These are phyloP conservation scores for Hypoxylon intermedium DNA, from an alignment of 495 filamentous ascomycete species.

Conservation along the genomic window DNA sequence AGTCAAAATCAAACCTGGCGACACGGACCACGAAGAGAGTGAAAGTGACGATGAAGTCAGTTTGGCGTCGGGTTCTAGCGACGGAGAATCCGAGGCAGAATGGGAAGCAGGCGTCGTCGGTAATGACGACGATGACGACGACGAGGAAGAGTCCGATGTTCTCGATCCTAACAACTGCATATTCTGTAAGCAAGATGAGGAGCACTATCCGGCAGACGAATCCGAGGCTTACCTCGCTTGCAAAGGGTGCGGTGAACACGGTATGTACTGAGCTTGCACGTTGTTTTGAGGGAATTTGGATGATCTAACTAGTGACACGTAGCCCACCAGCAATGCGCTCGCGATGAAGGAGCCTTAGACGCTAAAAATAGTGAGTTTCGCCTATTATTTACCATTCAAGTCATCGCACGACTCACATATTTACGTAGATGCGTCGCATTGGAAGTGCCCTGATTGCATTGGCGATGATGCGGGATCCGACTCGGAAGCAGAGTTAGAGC, in stretches of 20 bases:
- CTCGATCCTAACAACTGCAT: conserved; percentile 72
- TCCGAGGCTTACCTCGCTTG: conserved; percentile 88
- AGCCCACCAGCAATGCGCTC: conserved; percentile 95
- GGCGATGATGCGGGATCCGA: conserved; percentile 67
- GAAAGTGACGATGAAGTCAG: conserved; percentile 42
- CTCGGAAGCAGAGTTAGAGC: conserved; percentile 44
- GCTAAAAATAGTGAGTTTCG: conserved; percentile 42
- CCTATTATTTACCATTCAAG: not conserved
- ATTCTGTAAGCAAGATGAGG: conserved; percentile 83
- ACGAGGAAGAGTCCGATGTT: conserved; percentile 63
- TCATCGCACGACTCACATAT: conserved; percentile 20
- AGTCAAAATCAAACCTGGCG: conserved; percentile 70
- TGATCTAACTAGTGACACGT: conserved; percentile 51
- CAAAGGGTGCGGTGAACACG: conserved; percentile 82
- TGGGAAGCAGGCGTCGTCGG: conserved; percentile 73
- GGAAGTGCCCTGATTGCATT: conserved; percentile 83
- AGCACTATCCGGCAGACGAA: conserved; percentile 83
- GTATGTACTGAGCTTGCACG: conserved; percentile 62
- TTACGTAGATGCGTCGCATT: conserved; percentile 63
- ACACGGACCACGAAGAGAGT: conserved; percentile 57
- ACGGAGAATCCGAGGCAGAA: conserved; percentile 63
- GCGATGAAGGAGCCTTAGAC: conserved; percentile 74
- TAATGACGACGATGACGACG: conserved; percentile 73
- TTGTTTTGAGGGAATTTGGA: conserved; percentile 39
- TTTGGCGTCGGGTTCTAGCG: conserved; percentile 55